Conservation (phyloP, 495 filamentous ascomycete genomes). For the Amorphotheca resinae region DNA sequence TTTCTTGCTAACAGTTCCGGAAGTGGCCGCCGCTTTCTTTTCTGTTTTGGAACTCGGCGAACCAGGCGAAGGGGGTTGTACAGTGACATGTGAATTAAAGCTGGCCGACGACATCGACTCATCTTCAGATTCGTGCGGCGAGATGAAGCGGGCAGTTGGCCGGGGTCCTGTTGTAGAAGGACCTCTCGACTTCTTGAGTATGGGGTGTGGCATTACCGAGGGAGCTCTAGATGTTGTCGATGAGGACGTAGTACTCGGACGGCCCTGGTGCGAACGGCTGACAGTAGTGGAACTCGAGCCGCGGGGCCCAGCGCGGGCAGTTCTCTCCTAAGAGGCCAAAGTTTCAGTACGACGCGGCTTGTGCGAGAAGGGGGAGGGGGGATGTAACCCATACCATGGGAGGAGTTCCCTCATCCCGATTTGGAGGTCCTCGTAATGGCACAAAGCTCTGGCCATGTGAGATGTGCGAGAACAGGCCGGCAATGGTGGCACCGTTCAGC, state of each 20-base stretch:
- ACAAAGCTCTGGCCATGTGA: slow-evolving; percentile 36
- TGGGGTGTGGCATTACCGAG: slow-evolving; percentile 29
- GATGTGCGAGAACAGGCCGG: slow-evolving; percentile 35
- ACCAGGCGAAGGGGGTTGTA: slow-evolving; percentile 16
- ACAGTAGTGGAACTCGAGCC: slow-evolving; percentile 13
- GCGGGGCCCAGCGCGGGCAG: slow-evolving; percentile 4
- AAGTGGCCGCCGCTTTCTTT: slow-evolving; percentile 7
- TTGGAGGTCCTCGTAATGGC: slow-evolving; percentile 29
- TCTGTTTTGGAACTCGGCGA: slow-evolving; percentile 6
- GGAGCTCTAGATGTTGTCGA: slow-evolving; percentile 6
- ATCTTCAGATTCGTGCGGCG: slow-evolving; percentile 31
- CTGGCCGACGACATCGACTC: slow-evolving; percentile 13
- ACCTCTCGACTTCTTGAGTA: slow-evolving; percentile 40
- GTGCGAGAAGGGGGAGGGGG: neutral
- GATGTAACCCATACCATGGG: slow-evolving; percentile 26
- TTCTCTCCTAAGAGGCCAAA: slow-evolving; percentile 9
- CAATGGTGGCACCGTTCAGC: slow-evolving; percentile 32
- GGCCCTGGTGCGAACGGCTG: neutral
- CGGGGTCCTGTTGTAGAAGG: slow-evolving; percentile 35
- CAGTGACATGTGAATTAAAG: slow-evolving; percentile 16
- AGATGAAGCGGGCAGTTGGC: slow-evolving; percentile 39
- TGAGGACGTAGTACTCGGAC: slow-evolving; percentile 12
- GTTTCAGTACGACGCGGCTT: slow-evolving; percentile 12
- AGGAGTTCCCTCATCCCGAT: slow-evolving; percentile 28
- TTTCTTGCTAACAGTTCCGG: slow-evolving; percentile 9